Conservation (phyloP, 805 yeast genomes). For the Wilhelminamyces savonicus region DNA sequence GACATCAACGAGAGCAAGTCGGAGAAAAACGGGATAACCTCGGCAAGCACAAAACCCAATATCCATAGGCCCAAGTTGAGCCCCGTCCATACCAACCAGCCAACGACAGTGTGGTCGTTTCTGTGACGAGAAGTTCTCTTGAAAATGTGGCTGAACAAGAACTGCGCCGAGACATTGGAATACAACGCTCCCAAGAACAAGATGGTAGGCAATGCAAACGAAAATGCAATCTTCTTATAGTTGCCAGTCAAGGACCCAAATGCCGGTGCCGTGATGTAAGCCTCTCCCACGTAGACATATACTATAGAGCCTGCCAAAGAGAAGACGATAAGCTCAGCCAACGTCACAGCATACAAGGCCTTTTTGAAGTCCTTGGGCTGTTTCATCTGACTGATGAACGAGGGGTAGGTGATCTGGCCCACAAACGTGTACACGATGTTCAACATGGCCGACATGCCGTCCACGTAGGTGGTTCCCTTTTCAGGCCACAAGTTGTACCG, state of each 20-base stretch:
- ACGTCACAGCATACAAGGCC: constrained; percentile 47
- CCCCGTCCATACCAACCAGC: constrained; percentile 49
- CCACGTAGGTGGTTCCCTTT: constrained; percentile 46
- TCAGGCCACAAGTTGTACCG: constrained; percentile 44
- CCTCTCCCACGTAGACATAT: constrained; percentile 52
- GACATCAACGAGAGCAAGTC: constrained; percentile 54
- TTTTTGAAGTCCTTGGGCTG: constrained; percentile 52
- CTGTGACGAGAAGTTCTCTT: constrained; percentile 36
- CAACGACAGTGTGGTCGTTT: constrained; percentile 40
- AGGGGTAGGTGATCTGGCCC: constrained; percentile 59
- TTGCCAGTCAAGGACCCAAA: constrained; percentile 44
- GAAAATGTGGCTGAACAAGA: constrained; percentile 43
- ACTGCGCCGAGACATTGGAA: constrained; percentile 48
- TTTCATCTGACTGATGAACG: constrained; percentile 55
- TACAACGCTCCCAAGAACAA: constrained; percentile 51
- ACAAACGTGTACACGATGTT: constrained; percentile 60
- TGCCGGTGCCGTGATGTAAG: constrained; percentile 53
- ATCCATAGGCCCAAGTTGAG: constrained; percentile 42
- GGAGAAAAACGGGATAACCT: constrained; percentile 59
- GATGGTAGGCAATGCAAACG: constrained; percentile 57
- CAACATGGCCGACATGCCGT: constrained; percentile 49
- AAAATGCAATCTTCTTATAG: constrained; percentile 49
- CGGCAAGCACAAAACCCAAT: constrained; percentile 52
- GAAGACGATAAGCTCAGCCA: constrained; percentile 43
- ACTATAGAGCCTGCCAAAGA: constrained; percentile 52